Evolutionary conservation across 768 basidiomycete species (phyloP).

Genomic region (Hericium rajendrae): DNA sequence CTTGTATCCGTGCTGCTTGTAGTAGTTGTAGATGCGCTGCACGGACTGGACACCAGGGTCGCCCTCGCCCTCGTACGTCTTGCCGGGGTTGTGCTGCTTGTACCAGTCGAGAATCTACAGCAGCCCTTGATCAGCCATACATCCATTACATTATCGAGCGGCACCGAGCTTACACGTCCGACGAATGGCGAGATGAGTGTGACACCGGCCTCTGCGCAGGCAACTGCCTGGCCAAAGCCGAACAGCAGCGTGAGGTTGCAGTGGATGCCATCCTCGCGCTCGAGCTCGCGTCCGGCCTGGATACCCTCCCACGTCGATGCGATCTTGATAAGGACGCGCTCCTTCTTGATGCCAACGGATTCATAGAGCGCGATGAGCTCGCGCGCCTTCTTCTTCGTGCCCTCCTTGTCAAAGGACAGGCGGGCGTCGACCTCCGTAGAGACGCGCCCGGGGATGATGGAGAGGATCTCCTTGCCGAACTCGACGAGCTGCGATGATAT

Average conservation of each 20-base stretch:
- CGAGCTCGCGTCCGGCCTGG: slow-evolving; percentile 95
- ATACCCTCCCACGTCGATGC: slow-evolving; percentile 99
- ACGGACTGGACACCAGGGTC: slow-evolving; percentile 97
- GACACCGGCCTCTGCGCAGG: slow-evolving; percentile 96
- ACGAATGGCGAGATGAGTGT: slow-evolving; percentile 99
- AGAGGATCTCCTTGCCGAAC: slow-evolving; percentile 93
- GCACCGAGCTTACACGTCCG: slow-evolving; percentile 57
- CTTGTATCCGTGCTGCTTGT: slow-evolving; percentile 97
- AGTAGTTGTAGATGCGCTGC: slow-evolving; percentile 97
- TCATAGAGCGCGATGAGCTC: slow-evolving; percentile 92
- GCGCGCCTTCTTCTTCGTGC: slow-evolving; percentile 82
- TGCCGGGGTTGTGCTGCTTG: slow-evolving; percentile 73
- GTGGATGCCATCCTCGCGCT: slow-evolving; percentile 88
- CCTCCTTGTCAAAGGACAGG: slow-evolving; percentile 93
- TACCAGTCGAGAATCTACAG: slow-evolving; percentile 95
- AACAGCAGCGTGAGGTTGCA: slow-evolving; percentile 99
- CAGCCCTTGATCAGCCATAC: slow-evolving; percentile 7
- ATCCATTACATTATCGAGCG: not conserved
- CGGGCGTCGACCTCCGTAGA: slow-evolving; percentile 99
- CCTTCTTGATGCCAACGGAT: slow-evolving; percentile 86
- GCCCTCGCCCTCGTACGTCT: slow-evolving; percentile 80
- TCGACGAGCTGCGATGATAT: slow-evolving; percentile 67
- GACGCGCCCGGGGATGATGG: slow-evolving; percentile 95
- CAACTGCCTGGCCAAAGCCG: slow-evolving; percentile 97
- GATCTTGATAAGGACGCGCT: slow-evolving; percentile 97